These are phyloP conservation scores for Penicillium ochrochloron DNA, from an alignment of 495 filamentous ascomycete genomes.

Conservation along the genomic window DNA sequence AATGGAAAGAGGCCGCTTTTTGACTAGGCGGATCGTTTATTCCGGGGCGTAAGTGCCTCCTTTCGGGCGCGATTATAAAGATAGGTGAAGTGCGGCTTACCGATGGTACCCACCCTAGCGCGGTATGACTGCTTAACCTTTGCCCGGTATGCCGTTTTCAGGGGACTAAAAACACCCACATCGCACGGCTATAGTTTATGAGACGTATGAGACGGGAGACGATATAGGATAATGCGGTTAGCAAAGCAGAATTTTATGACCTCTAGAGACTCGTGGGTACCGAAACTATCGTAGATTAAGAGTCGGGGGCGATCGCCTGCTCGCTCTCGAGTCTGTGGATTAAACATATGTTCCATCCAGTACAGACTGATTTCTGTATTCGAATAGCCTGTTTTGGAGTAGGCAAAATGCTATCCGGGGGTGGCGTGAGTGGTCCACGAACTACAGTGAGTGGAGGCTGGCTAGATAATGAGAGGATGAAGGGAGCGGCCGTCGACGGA, in stretches of 20 bases:
- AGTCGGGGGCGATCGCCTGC: slow-evolving; percentile 26
- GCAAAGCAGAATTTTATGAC: slow-evolving; percentile 34
- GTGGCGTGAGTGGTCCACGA: slow-evolving; percentile 37
- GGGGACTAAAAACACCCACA: slow-evolving; percentile 33
- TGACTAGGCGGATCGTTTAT: slow-evolving; percentile 38
- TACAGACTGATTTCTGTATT: slow-evolving; percentile 41
- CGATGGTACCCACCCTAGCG: slow-evolving; percentile 32
- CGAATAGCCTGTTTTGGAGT: slow-evolving; percentile 35
- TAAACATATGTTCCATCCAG: slow-evolving; percentile 37
- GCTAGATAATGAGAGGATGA: slow-evolving; percentile 43
- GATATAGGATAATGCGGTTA: slow-evolving; percentile 38
- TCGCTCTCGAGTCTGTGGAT: slow-evolving; percentile 36
- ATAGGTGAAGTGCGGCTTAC: slow-evolving; percentile 41
- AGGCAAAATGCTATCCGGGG: slow-evolving; percentile 36
- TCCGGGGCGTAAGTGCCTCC: slow-evolving; percentile 35
- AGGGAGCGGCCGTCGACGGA: slow-evolving; percentile 32
- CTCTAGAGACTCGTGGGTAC: slow-evolving; percentile 33
- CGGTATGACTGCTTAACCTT: too few relatives aligned
- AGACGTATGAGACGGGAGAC: slow-evolving; percentile 37
- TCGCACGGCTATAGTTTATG: slow-evolving; percentile 36
- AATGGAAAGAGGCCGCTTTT: slow-evolving; percentile 39
- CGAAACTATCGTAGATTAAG: slow-evolving; percentile 35
- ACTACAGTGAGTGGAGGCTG: slow-evolving; percentile 22
- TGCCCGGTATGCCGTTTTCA: slow-evolving; percentile 30
- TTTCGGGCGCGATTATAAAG: slow-evolving; percentile 37